Conservation (phyloP, 306 rosid genomes). For the Lathyrus sativus region DNA sequence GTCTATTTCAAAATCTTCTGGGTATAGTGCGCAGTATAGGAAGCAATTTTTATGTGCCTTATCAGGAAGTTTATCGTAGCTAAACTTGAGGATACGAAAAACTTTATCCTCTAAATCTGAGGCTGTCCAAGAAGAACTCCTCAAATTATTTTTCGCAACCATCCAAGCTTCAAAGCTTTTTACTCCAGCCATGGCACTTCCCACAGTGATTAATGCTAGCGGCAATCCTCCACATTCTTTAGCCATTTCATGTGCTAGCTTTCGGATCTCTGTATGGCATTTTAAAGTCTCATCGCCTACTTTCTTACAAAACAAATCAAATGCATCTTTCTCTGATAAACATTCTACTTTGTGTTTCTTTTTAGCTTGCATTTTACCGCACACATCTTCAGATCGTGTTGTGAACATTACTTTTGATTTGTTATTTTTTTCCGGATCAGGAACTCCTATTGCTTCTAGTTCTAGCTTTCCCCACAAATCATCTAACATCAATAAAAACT, state of each 20-base stretch:
- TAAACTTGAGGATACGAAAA: too few species aligned
- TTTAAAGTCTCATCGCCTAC: constrained; percentile 23
- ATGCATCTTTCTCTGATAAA: constrained; percentile 24
- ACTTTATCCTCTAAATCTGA: too few species aligned
- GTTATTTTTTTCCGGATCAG: neutral
- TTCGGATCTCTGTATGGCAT: neutral
- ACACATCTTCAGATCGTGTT: constrained; percentile 34
- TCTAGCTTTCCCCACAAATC: too few species aligned
- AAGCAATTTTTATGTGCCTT: too few species aligned
- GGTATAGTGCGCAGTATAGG: too few species aligned
- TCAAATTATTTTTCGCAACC: too few species aligned
- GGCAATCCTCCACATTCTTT: constrained; percentile 30
- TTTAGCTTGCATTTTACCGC: constrained; percentile 36
- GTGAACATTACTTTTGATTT: constrained; percentile 39
- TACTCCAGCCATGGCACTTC: constrained; percentile 35
- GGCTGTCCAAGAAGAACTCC: too few species aligned
- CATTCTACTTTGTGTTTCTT: constrained; percentile 14
- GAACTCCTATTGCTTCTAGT: too few species aligned
- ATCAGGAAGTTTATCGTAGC: too few species aligned
- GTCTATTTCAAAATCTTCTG: neutral
- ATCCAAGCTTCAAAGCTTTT: too few species aligned
- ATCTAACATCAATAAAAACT: too few species aligned
- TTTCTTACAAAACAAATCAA: constrained; percentile 20
- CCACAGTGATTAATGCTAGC: constrained; percentile 32
- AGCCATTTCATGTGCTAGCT: neutral